Conservation (phyloP, 192 early-diverging fungal genomes). For the Coemansia sp. region DNA sequence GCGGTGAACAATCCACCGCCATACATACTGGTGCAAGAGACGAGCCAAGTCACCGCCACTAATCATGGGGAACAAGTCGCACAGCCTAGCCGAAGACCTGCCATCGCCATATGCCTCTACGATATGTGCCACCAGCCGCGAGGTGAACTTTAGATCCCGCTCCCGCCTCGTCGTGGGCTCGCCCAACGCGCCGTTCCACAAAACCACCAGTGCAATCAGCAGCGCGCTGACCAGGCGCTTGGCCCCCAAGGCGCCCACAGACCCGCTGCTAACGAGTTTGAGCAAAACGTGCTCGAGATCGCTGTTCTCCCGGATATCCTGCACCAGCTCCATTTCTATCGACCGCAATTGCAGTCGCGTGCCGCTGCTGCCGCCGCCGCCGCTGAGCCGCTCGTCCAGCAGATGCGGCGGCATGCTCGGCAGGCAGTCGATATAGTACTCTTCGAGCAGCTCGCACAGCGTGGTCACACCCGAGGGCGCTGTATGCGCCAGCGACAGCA, state of each 20-base stretch:
- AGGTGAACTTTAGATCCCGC: constrained; percentile 34
- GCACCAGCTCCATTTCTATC: constrained; percentile 45
- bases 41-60: constrained; percentile 33
- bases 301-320: constrained; percentile 29
- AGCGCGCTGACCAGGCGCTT: constrained; percentile 34
- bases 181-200: constrained; percentile 47
- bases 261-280: constrained; percentile 6
- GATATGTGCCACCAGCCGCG: constrained; percentile 16
- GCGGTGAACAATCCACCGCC: constrained; percentile 44
- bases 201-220: constrained; percentile 32
- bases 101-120: constrained; percentile 16
- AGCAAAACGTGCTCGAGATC: constrained; percentile 29
- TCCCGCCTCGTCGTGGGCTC: constrained; percentile 29
- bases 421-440: constrained; percentile 42
- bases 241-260: constrained; percentile 7
- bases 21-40: constrained; percentile 43
- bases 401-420: constrained; percentile 34
- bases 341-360: constrained; percentile 23
- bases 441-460: constrained; percentile 33
- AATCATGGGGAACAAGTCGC: constrained; percentile 23
- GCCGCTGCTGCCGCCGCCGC: not conserved
- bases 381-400: constrained; percentile 33
- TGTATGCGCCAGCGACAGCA: constrained; percentile 16
- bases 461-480: constrained; percentile 7
- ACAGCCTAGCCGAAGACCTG: not conserved